A percentile compares a stretch with the other conserved stretches of the same genome.
These are phyloP conservation scores for Anisodus acutangulus DNA, from an alignment of 257 asterid genomes.

Conservation along the genomic window DNA sequence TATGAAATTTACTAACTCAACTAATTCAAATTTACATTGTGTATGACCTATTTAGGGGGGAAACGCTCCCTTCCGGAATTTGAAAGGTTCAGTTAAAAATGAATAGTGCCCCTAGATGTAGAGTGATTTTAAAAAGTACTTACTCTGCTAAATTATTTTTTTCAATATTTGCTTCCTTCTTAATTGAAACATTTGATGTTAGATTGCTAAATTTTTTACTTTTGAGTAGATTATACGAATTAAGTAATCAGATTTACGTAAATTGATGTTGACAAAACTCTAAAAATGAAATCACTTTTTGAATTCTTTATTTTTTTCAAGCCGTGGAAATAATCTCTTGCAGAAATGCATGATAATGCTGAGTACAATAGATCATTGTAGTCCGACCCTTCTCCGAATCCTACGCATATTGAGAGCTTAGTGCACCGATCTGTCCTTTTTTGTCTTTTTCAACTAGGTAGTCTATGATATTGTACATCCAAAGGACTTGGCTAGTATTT, in stretches of 20 bases:
- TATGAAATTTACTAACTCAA: no score
- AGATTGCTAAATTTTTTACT: background rate
- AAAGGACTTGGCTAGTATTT: no score
- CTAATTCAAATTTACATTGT: no score
- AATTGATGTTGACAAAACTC: slow-evolving; percentile 22
- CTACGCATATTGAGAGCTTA: no score
- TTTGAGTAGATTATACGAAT: background rate
- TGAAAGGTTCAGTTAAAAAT: background rate
- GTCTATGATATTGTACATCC: background rate
- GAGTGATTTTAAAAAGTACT: background rate
- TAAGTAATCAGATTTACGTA: background rate
- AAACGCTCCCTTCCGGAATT: no score
- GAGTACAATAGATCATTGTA: no score
- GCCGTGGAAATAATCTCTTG: no score
- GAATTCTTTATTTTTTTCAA: no score
- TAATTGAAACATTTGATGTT: background rate
- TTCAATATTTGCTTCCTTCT: no score
- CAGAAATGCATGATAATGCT: no score
- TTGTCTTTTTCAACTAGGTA: background rate
- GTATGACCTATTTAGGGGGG: background rate
- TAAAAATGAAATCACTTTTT: slow-evolving; percentile 6
- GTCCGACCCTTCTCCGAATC: no score
- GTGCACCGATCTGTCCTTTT: no score
- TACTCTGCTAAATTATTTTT: background rate
- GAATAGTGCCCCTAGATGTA: background rate